Evolutionary conservation across 2,329 filamentous ascomycete genomes (phyloP).

Genomic region (Arthrobotrys entomopaga): DNA sequence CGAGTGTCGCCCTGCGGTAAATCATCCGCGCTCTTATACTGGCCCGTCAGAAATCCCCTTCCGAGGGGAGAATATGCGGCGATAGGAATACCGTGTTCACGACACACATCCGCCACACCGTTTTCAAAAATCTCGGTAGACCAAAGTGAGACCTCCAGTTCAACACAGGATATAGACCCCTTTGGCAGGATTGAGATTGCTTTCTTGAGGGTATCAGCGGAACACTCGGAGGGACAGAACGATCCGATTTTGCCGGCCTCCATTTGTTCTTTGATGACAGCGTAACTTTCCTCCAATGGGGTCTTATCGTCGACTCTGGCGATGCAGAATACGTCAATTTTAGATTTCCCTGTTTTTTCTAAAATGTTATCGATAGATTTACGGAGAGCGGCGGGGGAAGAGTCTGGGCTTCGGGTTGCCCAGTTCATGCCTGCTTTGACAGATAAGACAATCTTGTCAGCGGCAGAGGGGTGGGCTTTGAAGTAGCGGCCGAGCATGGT

Average conservation of each 20-base stretch:
- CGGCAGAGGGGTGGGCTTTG: slow-evolving; percentile 70
- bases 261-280: slow-evolving; percentile 66
- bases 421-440: slow-evolving; percentile 70
- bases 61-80: slow-evolving; percentile 78
- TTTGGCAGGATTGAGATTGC: slow-evolving; percentile 61
- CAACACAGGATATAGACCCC: slow-evolving; percentile 60
- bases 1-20: slow-evolving; percentile 67
- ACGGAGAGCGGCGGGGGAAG: slow-evolving; percentile 68
- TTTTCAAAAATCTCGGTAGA: slow-evolving; percentile 66
- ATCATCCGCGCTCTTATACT: slow-evolving; percentile 67
- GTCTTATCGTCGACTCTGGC: slow-evolving; percentile 68
- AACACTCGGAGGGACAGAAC: slow-evolving; percentile 67
- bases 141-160: slow-evolving; percentile 68
- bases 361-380: slow-evolving; percentile 70
- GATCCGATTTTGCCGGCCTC: slow-evolving; percentile 67
- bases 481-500: slow-evolving; percentile 72
- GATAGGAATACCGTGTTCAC: slow-evolving; percentile 74
- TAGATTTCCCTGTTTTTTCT: slow-evolving; percentile 66
- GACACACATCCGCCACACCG: slow-evolving; percentile 68
- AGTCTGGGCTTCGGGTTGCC: slow-evolving; percentile 64
- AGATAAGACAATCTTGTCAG: slow-evolving; percentile 70
- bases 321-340: slow-evolving; percentile 71
- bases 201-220: slow-evolving; percentile 66
- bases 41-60: slow-evolving; percentile 67
- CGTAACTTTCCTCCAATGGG: slow-evolving; percentile 64